Percentiles rank a stretch among this genome's conserved stretches.
Evolutionary conservation across 139 green algal species (phyloP).

Genomic region (Diplosphaera chodatii): DNA sequence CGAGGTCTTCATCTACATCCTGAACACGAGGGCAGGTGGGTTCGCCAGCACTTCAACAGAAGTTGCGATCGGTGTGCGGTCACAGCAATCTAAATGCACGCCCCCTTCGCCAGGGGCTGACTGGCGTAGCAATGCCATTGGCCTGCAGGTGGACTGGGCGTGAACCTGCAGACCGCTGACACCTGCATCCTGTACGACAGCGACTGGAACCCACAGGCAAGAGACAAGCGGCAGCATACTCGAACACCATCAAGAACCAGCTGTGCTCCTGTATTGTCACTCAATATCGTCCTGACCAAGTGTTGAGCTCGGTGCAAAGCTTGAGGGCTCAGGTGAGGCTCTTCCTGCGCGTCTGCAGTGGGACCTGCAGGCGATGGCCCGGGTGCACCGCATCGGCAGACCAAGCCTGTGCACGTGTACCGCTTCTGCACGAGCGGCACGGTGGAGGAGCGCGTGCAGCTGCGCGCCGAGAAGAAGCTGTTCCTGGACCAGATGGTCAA

Average conservation of each 20-base stretch:
- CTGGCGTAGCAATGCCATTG: too few relatives aligned
- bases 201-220: slow-evolving; percentile 23
- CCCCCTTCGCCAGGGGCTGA: too few relatives aligned
- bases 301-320: too few relatives aligned
- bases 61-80: too few relatives aligned
- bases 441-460: slow-evolving; percentile 68
- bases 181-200: slow-evolving; percentile 53
- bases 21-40: slow-evolving; percentile 32
- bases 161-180: slow-evolving; percentile 58
- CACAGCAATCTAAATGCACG: too few relatives aligned
- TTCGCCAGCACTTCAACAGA: too few relatives aligned
- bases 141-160: slow-evolving; percentile 37
- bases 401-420: slow-evolving; percentile 52
- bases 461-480: slow-evolving; percentile 61
- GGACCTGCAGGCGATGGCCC: slow-evolving; percentile 24
- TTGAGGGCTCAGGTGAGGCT: too few relatives aligned
- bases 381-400: slow-evolving; percentile 47
- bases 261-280: too few relatives aligned
- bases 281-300: too few relatives aligned
- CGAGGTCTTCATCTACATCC: slow-evolving; percentile 12
- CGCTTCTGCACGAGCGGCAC: slow-evolving; percentile 45
- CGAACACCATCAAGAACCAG: too few relatives aligned
- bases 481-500: slow-evolving; percentile 73
- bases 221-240: too few relatives aligned
- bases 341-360: too few relatives aligned